Evolutionary conservation across 139 green algal genomes (phyloP), one percentile per base, ranked within the genome.

Genomic region (Gonium pectorale): DNA sequence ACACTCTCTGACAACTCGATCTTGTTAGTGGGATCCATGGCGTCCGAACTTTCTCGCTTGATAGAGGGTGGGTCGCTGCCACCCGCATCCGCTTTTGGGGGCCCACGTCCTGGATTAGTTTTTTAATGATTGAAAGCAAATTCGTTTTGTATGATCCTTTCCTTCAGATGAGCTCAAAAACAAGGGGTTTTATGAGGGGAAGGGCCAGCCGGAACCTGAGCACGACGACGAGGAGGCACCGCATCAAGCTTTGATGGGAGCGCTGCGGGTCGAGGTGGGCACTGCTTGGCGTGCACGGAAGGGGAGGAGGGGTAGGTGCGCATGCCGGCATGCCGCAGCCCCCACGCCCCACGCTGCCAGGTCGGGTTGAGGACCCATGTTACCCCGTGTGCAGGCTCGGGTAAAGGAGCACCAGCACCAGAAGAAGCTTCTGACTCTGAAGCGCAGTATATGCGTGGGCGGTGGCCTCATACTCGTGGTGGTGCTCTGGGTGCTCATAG

Each of bases 401-500:
- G 86, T 93, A 0, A 92, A 91, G 49, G 90, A 93, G 40, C 79
- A 90, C 9, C 64, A 90, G 37, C 74, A 83, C 15, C 68, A 86
- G n/a, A 91, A 90, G 64, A 89, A 90, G 67, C 46, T 91, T 5
- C 80, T 90, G 27, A 83, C 85, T 26, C 60, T 91, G 4, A 90
- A 91, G 80, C 86, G 86, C 4, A 81, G 73, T 8, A 78, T 92
- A n/a, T 91, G 90, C 70, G 88, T 93, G 35, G 90, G 90, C 26
- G 90, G 90, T 9, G 90, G 90, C 15, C 54, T 93, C 0, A 67
- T 71, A 13, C 41, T 91, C 21, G 88, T 93, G 24, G 46, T 93
- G 0, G 41, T 91, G 3, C 67, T 91, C 26, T 88, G 79, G 80
- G 51, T 79, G 0, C 37, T 90, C 17, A 60, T 92, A 35, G 79